Conservation (phyloP, 2,329 filamentous ascomycete genomes). For the Pseudogymnoascus pannorum region DNA sequence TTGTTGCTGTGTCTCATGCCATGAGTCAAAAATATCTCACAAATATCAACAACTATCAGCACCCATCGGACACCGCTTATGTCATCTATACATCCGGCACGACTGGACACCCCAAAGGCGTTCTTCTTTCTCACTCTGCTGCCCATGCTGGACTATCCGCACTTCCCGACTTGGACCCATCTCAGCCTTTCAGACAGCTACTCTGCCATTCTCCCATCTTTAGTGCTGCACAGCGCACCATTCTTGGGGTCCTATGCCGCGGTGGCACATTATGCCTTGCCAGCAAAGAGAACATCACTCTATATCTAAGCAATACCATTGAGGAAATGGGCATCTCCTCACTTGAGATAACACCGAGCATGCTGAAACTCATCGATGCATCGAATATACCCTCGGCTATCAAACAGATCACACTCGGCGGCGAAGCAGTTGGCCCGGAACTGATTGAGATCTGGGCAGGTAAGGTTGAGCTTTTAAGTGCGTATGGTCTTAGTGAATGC, state of each 20-base stretch:
- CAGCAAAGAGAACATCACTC: constrained; percentile 58
- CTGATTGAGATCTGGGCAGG: constrained; percentile 33
- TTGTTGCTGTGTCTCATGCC: background rate
- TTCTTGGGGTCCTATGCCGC: constrained; percentile 3
- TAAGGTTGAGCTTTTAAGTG: constrained; percentile 32
- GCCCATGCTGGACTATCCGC: constrained; percentile 62
- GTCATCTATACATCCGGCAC: constrained; percentile 15
- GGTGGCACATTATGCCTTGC: constrained; percentile 50
- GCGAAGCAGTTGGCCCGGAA: constrained; percentile 71
- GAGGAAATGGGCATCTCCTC: constrained; percentile 46
- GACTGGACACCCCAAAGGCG: constrained; percentile 13
- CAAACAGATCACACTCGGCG: constrained; percentile 67
- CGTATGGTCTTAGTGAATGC: constrained; percentile 82
- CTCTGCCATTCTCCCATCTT: constrained; percentile 26
- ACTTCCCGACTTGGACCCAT: constrained; percentile 37
- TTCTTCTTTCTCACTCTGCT: constrained; percentile 14
- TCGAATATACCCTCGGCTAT: constrained; percentile 65
- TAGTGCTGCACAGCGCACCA: constrained; percentile 3
- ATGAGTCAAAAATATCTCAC: background rate
- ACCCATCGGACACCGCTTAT: constrained; percentile 12
- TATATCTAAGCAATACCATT: constrained; percentile 62
- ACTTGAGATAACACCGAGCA: constrained; percentile 30
- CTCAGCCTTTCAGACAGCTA: constrained; percentile 30
- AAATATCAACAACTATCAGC: background rate
- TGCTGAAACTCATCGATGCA: constrained; percentile 77